Conservation (phyloP, 2,329 filamentous ascomycete species). For the Arthrobotrys pseudoclavata region DNA sequence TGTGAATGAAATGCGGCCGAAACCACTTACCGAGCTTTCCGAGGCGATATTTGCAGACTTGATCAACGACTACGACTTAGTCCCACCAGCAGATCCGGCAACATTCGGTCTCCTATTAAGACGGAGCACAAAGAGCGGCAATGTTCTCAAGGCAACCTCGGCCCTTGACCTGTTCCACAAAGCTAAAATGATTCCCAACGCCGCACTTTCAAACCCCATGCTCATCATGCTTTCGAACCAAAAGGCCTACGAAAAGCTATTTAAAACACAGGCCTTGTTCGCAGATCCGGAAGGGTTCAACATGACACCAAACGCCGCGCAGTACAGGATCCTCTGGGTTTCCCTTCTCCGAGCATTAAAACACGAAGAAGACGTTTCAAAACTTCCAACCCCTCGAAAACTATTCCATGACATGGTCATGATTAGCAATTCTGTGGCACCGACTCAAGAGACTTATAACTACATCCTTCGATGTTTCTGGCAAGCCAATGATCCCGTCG, state of each 20-base stretch:
- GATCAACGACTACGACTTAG: slow-evolving; percentile 33
- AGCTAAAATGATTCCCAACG: slow-evolving; percentile 42
- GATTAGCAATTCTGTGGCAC: slow-evolving; percentile 30
- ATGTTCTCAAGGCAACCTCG: slow-evolving; percentile 46
- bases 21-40: slow-evolving; percentile 28
- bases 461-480: slow-evolving; percentile 47
- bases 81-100: slow-evolving; percentile 51
- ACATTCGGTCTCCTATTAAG: slow-evolving; percentile 49
- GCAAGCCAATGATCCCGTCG: slow-evolving; percentile 38
- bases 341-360: slow-evolving; percentile 17
- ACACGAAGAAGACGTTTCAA: neutral
- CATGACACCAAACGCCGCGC: slow-evolving; percentile 18
- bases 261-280: slow-evolving; percentile 20
- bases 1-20: slow-evolving; percentile 53
- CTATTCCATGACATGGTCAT: slow-evolving; percentile 47
- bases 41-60: slow-evolving; percentile 35
- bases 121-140: slow-evolving; percentile 29
- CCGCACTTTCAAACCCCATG: slow-evolving; percentile 36
- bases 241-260: slow-evolving; percentile 23
- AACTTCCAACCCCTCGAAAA: slow-evolving; percentile 27
- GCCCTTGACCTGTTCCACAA: slow-evolving; percentile 40
- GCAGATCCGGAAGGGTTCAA: slow-evolving; percentile 35
- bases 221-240: slow-evolving; percentile 43
- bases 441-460: slow-evolving; percentile 19
- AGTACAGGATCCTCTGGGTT: slow-evolving; percentile 37